Evolutionary conservation across 495 filamentous ascomycete species (phyloP).

Genomic region (Annulohypoxylon stygium): DNA sequence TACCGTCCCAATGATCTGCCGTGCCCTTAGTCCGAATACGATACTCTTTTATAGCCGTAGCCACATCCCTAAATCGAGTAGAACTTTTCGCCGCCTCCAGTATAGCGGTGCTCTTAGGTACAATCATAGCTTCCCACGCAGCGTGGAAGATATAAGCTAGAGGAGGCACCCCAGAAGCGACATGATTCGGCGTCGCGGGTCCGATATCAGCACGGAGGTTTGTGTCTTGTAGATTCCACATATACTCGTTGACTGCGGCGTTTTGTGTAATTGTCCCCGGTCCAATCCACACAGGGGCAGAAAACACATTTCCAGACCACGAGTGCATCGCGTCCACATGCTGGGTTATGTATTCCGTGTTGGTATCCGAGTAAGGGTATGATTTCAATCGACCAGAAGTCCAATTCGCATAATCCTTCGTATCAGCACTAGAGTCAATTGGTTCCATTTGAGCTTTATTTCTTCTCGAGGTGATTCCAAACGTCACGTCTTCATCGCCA

Average conservation of each 20-base stretch:
- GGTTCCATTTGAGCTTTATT: neutral
- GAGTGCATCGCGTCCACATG: conserved; percentile 34
- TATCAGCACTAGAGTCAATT: neutral
- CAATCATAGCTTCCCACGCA: conserved; percentile 58
- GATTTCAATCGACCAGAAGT: conserved; percentile 47
- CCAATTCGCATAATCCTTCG: conserved; percentile 34
- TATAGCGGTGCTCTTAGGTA: conserved; percentile 37
- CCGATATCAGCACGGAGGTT: conserved; percentile 44
- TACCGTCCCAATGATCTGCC: conserved; percentile 48
- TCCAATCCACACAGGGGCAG: conserved; percentile 57
- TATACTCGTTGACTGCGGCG: conserved; percentile 56
- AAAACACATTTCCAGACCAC: conserved; percentile 47
- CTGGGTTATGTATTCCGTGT: conserved; percentile 42
- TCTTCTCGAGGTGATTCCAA: conserved; percentile 25
- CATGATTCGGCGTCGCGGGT: conserved; percentile 57
- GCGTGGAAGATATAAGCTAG: conserved; percentile 53
- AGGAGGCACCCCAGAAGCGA: conserved; percentile 57
- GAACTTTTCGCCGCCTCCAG: conserved; percentile 42
- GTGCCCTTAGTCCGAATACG: conserved; percentile 50
- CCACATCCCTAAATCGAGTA: conserved; percentile 54
- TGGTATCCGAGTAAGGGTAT: conserved; percentile 44
- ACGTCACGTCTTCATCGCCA: conserved; percentile 36
- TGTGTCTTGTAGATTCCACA: conserved; percentile 51
- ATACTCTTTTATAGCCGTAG: conserved; percentile 55
- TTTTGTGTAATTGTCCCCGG: conserved; percentile 39